A percentile compares a stretch with the other conserved stretches of the same genome.
Conservation (phyloP, 768 basidiomycete species). For the Naganishia onofrii region DNA sequence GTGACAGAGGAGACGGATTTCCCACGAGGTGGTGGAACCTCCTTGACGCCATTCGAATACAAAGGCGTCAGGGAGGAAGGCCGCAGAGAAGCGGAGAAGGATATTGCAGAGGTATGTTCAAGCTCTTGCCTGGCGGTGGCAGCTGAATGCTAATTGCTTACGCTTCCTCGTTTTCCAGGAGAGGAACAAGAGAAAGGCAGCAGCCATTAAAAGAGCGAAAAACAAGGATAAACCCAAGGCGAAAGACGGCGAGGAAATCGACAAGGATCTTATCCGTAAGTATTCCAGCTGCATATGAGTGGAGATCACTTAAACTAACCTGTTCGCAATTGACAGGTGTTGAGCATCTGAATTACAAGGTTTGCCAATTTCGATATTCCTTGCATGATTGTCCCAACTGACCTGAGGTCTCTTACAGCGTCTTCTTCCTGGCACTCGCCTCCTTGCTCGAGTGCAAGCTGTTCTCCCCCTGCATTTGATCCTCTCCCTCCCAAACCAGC, state of each 20-base stretch:
- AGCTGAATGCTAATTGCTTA: constrained; percentile 48
- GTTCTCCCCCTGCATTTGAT: constrained; percentile 85
- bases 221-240: constrained; percentile 47
- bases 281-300: neutral
- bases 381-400: neutral
- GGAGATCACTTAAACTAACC: too few species aligned
- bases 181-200: constrained; percentile 54
- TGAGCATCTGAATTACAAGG: constrained; percentile 88
- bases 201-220: constrained; percentile 32
- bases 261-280: constrained; percentile 58
- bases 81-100: constrained; percentile 74
- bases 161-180: constrained; percentile 29
- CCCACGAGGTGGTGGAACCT: constrained; percentile 89
- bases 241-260: constrained; percentile 40
- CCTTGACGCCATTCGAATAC: constrained; percentile 81
- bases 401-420: constrained; percentile 57
- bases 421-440: constrained; percentile 74
- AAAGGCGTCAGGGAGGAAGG: constrained; percentile 82
- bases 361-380: constrained; percentile 53
- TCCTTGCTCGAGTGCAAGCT: constrained; percentile 80
- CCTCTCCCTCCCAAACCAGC: constrained; percentile 91
- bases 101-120: constrained; percentile 55
- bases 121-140: constrained; percentile 4
- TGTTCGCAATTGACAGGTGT: constrained; percentile 55
- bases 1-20: constrained; percentile 75